Conservation (phyloP, 2,329 filamentous ascomycete genomes). For the Colletotrichum magnum region DNA sequence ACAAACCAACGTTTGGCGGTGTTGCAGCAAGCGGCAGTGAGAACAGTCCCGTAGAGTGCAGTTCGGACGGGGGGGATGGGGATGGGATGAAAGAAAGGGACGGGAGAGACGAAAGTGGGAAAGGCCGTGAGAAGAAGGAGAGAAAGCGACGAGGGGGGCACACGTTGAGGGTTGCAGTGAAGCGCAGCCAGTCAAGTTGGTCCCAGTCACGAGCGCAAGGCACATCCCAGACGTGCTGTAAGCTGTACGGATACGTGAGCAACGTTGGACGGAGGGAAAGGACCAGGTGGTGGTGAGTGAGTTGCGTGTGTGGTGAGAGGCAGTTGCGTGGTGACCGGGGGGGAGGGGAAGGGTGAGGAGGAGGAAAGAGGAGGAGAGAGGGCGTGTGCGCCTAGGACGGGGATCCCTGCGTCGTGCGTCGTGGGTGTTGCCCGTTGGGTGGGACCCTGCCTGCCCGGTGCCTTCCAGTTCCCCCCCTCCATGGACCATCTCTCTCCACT, state of each 20-base stretch:
- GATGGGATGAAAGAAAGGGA: conserved; percentile 17
- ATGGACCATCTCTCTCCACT: no score
- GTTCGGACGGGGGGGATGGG: conserved; percentile 30
- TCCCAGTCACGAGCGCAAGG: background rate
- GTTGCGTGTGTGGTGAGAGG: background rate
- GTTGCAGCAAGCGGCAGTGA: background rate
- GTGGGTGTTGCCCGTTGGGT: no score
- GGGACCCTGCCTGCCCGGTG: no score
- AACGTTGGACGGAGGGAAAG: conserved; percentile 14
- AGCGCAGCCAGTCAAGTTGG: background rate
- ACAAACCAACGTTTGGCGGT: conserved; percentile 9
- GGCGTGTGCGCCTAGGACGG: conserved; percentile 6
- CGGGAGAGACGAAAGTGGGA: conserved; percentile 32
- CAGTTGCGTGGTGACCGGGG: conserved; percentile 4
- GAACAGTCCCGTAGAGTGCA: conserved; percentile 32
- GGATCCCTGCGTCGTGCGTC: conserved; percentile 5
- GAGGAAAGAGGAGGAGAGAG: conserved; percentile 8
- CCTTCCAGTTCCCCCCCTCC: background rate
- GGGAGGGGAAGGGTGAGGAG: background rate
- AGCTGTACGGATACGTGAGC: conserved; percentile 14
- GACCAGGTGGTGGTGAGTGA: background rate
- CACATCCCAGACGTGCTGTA: conserved; percentile 17
- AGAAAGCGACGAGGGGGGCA: conserved; percentile 9
- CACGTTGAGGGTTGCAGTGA: conserved; percentile 30
- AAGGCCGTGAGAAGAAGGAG: conserved; percentile 34